These are phyloP conservation scores for Aegilops umbellulata DNA, from an alignment of 176 grass and related monocot genomes.

Conservation along the genomic window DNA sequence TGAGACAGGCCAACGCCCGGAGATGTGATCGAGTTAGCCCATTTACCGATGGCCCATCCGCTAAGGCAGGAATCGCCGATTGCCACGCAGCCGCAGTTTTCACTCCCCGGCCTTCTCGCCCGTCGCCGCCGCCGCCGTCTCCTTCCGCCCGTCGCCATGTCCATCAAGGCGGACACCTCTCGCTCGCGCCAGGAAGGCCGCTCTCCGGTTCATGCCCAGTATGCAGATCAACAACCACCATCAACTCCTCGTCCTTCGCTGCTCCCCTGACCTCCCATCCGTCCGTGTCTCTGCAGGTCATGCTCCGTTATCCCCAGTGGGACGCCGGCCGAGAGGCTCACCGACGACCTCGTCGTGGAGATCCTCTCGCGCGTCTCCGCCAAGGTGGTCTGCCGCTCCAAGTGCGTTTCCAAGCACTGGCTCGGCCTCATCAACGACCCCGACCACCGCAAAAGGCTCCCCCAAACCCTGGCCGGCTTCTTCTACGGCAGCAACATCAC, in stretches of 20 bases:
- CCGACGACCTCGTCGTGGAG: conserved; percentile 6
- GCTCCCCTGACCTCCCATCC: not conserved
- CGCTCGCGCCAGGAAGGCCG: no score
- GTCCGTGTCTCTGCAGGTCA: not conserved
- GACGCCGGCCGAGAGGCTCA: not conserved
- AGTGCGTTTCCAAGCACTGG: conserved; percentile 6
- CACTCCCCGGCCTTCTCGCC: no score
- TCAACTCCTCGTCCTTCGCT: not conserved
- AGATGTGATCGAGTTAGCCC: no score
- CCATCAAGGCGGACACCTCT: no score
- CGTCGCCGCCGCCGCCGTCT: no score
- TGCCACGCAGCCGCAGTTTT: no score
- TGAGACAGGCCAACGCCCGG: no score
- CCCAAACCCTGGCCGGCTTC: not conserved
- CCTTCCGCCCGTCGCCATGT: no score
- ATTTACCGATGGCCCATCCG: no score
- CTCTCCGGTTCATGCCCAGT: not conserved
- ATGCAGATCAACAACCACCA: not conserved
- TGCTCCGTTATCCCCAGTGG: not conserved
- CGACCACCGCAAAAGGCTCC: not conserved
- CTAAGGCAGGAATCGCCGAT: no score
- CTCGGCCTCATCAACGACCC: not conserved
- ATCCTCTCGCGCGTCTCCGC: not conserved
- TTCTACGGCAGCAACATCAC: not conserved
- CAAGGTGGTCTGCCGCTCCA: not conserved